A percentile compares a stretch with the other conserved stretches of the same genome.
Evolutionary conservation across 371 early-diverging fungal genomes (phyloP).

Genomic region (Circinella minor): DNA sequence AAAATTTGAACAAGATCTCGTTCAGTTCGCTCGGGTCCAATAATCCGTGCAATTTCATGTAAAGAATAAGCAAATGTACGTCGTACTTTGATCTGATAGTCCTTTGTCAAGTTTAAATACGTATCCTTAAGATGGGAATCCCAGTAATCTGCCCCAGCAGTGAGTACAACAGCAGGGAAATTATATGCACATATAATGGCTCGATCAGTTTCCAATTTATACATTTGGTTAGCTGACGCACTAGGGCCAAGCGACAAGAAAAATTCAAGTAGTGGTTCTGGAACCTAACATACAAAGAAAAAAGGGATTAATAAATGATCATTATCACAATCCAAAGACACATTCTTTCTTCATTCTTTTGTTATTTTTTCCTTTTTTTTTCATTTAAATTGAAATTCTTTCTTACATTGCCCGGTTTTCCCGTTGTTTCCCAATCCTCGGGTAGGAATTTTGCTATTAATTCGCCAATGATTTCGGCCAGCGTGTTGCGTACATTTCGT

Average conservation of each 20-base stretch:
- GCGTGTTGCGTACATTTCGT: slow-evolving; percentile 60
- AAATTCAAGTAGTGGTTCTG: slow-evolving; percentile 45
- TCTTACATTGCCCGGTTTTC: slow-evolving; percentile 42
- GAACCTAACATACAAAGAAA: slow-evolving; percentile 23
- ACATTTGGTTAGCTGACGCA: slow-evolving; percentile 37
- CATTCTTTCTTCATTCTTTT: not conserved
- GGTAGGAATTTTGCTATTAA: slow-evolving; percentile 60
- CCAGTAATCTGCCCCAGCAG: slow-evolving; percentile 63
- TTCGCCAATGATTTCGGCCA: slow-evolving; percentile 65
- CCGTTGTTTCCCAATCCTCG: slow-evolving; percentile 48
- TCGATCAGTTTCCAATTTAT: slow-evolving; percentile 59
- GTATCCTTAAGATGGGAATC: slow-evolving; percentile 56
- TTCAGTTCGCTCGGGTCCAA: slow-evolving; percentile 64
- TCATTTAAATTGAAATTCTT: not conserved
- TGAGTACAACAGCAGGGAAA: slow-evolving; percentile 65
- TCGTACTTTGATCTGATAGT: slow-evolving; percentile 63
- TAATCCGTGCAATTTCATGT: slow-evolving; percentile 62
- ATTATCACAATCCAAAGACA: not conserved
- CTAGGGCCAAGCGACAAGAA: slow-evolving; percentile 47
- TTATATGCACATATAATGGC: slow-evolving; percentile 65
- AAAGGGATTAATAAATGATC: not conserved
- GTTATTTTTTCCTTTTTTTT: not conserved
- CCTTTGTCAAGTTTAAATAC: slow-evolving; percentile 54
- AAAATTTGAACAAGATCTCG: slow-evolving; percentile 64
- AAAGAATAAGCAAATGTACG: slow-evolving; percentile 65